Conservation (phyloP, 495 filamentous ascomycete species). For the Glutinoglossum americanum region DNA sequence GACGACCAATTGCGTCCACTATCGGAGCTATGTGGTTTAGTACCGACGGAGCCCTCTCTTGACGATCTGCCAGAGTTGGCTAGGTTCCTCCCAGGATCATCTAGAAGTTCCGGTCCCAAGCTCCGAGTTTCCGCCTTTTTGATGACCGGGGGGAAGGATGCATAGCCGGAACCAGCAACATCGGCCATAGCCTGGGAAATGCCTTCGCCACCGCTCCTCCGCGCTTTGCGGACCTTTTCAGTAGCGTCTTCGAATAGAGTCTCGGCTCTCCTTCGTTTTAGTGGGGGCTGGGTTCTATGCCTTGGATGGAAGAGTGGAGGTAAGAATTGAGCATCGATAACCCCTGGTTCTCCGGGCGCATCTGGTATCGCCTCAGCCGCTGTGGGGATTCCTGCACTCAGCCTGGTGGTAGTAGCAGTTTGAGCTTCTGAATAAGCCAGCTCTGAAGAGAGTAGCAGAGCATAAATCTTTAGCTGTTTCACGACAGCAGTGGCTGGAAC, state of each 20-base stretch:
- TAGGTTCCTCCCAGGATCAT: background rate
- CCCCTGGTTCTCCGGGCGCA: background rate
- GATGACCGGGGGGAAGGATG: background rate
- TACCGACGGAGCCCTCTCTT: background rate
- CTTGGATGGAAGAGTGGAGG: background rate
- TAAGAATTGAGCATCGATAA: background rate
- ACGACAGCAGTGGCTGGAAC: background rate
- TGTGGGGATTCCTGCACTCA: background rate
- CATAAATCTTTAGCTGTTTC: background rate
- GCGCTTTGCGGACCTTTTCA: slow-evolving; percentile 30
- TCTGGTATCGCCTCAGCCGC: background rate
- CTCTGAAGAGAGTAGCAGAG: slow-evolving; percentile 3
- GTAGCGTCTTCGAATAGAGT: slow-evolving; percentile 38
- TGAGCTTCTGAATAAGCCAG: background rate
- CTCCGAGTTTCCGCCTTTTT: slow-evolving; percentile 3
- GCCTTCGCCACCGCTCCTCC: slow-evolving; percentile 30
- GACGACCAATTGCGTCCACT: no score
- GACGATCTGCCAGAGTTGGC: background rate
- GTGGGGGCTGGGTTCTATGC: slow-evolving; percentile 1
- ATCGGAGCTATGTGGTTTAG: background rate
- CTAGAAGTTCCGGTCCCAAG: background rate
- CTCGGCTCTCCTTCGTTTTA: slow-evolving; percentile 33
- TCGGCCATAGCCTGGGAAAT: slow-evolving; percentile 33
- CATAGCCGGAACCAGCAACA: no score
- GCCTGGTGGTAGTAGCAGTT: background rate